These are phyloP conservation scores for Citrullus mucosospermus DNA, from an alignment of 306 rosid genomes.

Conservation along the genomic window DNA sequence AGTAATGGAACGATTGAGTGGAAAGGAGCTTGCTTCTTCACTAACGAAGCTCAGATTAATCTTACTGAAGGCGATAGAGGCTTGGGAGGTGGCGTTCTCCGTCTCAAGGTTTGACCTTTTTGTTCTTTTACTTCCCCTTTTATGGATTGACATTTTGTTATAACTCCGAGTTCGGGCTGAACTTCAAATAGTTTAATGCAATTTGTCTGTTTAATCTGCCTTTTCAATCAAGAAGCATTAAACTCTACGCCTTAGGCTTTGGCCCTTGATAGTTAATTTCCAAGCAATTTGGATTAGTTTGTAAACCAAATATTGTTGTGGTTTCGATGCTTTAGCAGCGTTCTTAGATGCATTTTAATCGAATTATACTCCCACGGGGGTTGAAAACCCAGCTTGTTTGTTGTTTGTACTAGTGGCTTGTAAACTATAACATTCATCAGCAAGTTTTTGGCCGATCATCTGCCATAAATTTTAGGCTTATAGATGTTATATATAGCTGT, in stretches of 20 bases:
- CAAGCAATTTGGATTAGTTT: background rate
- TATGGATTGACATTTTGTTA: background rate
- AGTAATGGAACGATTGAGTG: conserved; percentile 43
- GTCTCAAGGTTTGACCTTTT: conserved; percentile 52
- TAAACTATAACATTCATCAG: background rate
- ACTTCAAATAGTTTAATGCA: background rate
- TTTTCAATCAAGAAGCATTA: background rate
- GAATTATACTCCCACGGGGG: background rate
- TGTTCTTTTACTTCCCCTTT: background rate
- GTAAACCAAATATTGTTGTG: background rate
- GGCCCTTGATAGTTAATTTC: background rate
- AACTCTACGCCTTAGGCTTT: background rate
- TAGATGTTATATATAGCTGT: background rate
- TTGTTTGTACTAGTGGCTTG: background rate
- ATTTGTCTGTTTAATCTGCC: background rate
- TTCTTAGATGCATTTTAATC: background rate
- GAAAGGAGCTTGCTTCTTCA: conserved; percentile 81
- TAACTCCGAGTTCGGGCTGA: background rate
- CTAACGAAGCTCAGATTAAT: conserved; percentile 57
- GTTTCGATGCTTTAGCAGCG: background rate
- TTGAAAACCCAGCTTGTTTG: background rate
- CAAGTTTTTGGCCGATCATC: background rate
- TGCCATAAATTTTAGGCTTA: background rate
- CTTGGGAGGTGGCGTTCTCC: conserved; percentile 75
- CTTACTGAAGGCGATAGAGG: conserved; percentile 29